Evolutionary conservation across 768 basidiomycete genomes (phyloP).

Genomic region (Austroboletus eburneus): DNA sequence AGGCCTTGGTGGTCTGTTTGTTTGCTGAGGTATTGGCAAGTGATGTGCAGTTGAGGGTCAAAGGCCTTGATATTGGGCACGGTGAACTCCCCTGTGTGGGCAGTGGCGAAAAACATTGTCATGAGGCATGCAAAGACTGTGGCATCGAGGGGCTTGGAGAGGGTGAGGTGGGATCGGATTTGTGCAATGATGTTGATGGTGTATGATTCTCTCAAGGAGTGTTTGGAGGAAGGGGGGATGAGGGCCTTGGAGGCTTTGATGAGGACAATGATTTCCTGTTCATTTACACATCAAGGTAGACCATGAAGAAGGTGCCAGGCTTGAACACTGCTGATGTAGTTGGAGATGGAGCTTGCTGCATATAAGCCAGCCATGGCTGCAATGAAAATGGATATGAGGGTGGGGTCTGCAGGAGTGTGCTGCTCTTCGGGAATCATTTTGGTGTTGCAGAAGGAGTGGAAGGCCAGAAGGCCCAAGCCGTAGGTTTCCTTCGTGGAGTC

Average conservation of each 20-base stretch:
- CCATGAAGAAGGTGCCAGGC: conserved; percentile 30
- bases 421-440: conserved; percentile 3
- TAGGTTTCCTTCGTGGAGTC: neutral
- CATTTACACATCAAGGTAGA: conserved; percentile 9
- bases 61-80: conserved; percentile 31
- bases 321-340: conserved; percentile 13
- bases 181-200: conserved; percentile 4
- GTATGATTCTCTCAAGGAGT: conserved; percentile 1
- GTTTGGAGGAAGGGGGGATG: conserved; percentile 13
- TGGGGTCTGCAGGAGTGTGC: neutral
- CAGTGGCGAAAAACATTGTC: conserved; percentile 34
- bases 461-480: neutral
- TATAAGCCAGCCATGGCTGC: neutral
- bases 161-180: neutral
- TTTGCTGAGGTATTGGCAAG: conserved; percentile 12
- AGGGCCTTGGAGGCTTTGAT: conserved; percentile 13
- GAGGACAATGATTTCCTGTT: conserved; percentile 10
- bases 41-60: conserved; percentile 28
- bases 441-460: neutral
- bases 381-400: conserved; percentile 15
- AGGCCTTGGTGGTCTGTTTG: conserved; percentile 23
- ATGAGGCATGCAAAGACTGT: conserved; percentile 37
- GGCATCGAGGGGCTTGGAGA: conserved; percentile 26
- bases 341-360: conserved; percentile 6
- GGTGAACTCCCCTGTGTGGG: conserved; percentile 37